Base-by-base conservation (phyloP, 306 rosid species). In the Pyrus communis region DNA sequence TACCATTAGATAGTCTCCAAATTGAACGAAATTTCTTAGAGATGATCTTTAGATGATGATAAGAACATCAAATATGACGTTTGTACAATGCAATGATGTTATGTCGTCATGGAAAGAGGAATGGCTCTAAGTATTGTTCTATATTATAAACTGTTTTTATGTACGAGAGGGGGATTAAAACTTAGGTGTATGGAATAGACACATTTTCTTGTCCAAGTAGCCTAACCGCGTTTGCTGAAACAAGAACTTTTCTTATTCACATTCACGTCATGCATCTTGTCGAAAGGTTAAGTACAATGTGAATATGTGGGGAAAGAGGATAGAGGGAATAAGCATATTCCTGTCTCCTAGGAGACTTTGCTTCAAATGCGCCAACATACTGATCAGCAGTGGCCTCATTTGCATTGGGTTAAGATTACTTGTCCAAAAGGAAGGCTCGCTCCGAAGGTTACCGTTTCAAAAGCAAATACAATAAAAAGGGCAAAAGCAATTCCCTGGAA, bases 361-460 rank as follows among this genome's bases (percentile, higher is more conserved):
- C 77, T 79, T 84, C 71, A 68, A 71, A 67, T 79, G 73, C 80
- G 70, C 86, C 75, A 79, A 76, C 38, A 85, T 75, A 71, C 74
- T 74, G 42, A 38, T 38, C 79, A 75, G 28, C 77, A 21, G 67
- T 49, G 66, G 19, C 79, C 72, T 49, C 55, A 49, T 14, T 15
- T 49, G 55, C 82, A 65, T 40, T 17, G 17, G 25, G 13, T 40
- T 73, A 82, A 81, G 84, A 54, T 69, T 42, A 64, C 63, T 80
- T 78, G 77, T 72, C 78, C 51, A 12, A 70, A 54, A 43, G 80
- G 51, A 66, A 66, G 70, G 71, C 85, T 80, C 81, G 33, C 35
- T 75, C 69, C 22, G 31, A 82, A 85, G 89, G 80, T 86, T 85
- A 80, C 86, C 83, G 25, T 49, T 71, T 42, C 51, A 73, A 64